Evolutionary conservation across 2,329 filamentous ascomycete species (phyloP).

Genomic region (Paramyrothecium roridum): DNA sequence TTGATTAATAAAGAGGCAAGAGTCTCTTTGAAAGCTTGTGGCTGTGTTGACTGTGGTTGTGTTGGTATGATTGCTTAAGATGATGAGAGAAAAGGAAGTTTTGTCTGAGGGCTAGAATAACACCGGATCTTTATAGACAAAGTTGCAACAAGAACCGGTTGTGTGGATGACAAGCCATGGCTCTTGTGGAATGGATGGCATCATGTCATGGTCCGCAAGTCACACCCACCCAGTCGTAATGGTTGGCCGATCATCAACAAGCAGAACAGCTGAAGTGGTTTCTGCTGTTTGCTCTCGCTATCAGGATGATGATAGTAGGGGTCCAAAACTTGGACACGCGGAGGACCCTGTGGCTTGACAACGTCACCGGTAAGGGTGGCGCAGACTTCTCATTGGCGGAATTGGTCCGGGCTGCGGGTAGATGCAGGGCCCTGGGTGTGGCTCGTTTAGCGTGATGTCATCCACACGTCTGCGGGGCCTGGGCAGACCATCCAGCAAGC

Average conservation of each 20-base stretch:
- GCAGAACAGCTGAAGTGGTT: background rate
- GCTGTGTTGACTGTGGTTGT: background rate
- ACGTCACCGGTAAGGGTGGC: conserved; percentile 4
- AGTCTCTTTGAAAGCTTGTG: background rate
- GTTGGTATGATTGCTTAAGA: background rate
- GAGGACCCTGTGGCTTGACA: conserved; percentile 1
- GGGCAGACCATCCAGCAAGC: background rate
- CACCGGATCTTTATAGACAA: background rate
- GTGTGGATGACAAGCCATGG: background rate
- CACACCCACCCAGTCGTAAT: background rate
- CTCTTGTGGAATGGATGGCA: background rate
- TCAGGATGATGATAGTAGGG: background rate
- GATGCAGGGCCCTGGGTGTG: background rate
- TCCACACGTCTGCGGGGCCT: background rate
- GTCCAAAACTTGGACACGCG: background rate
- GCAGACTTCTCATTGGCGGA: conserved; percentile 1
- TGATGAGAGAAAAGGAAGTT: background rate
- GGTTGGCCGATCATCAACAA: background rate
- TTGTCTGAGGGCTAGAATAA: background rate
- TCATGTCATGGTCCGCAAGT: background rate
- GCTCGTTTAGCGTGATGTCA: background rate
- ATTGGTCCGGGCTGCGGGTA: background rate
- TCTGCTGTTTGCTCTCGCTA: no score
- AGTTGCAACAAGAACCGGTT: background rate
- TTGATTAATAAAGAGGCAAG: background rate